Percentiles rank a stretch among this genome's conserved stretches.
These are phyloP conservation scores for Aspergillus texensis DNA, from an alignment of 2,329 filamentous ascomycete genomes.

Conservation along the genomic window DNA sequence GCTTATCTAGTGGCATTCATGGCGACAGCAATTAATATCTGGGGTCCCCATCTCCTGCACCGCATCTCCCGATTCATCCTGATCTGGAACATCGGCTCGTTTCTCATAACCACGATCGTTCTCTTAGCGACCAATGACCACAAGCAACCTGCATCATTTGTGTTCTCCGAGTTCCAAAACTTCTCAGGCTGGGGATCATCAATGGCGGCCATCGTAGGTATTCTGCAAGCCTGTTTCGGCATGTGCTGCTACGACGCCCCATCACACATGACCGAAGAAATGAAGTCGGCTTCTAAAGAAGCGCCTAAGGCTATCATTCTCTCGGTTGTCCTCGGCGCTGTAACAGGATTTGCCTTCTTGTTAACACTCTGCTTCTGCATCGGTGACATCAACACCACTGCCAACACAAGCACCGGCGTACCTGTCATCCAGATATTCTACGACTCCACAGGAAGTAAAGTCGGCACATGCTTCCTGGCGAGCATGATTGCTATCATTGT, in stretches of 20 bases:
- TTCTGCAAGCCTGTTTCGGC: conserved; percentile 57
- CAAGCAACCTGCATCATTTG: conserved; percentile 57
- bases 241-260: conserved; percentile 56
- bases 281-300: conserved; percentile 34
- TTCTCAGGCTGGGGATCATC: conserved; percentile 54
- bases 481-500: conserved; percentile 54
- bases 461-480: conserved; percentile 49
- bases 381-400: conserved; percentile 52
- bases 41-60: conserved; percentile 54
- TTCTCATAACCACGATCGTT: conserved; percentile 55
- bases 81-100: conserved; percentile 57
- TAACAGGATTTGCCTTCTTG: conserved; percentile 54
- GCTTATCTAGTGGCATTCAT: conserved; percentile 53
- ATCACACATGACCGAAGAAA: conserved; percentile 59
- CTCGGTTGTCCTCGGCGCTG: conserved; percentile 48
- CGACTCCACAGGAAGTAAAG: conserved; percentile 50
- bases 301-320: conserved; percentile 51
- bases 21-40: conserved; percentile 53
- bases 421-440: conserved; percentile 58
- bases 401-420: conserved; percentile 50
- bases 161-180: conserved; percentile 59
- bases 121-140: conserved; percentile 58
- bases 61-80: conserved; percentile 54
- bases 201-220: conserved; percentile 57
- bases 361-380: conserved; percentile 56